A percentile compares a stretch with the other conserved stretches of the same genome.
Evolutionary conservation across 78 protist genomes (phyloP).

Genomic region (Creolimax fragrantissima): DNA sequence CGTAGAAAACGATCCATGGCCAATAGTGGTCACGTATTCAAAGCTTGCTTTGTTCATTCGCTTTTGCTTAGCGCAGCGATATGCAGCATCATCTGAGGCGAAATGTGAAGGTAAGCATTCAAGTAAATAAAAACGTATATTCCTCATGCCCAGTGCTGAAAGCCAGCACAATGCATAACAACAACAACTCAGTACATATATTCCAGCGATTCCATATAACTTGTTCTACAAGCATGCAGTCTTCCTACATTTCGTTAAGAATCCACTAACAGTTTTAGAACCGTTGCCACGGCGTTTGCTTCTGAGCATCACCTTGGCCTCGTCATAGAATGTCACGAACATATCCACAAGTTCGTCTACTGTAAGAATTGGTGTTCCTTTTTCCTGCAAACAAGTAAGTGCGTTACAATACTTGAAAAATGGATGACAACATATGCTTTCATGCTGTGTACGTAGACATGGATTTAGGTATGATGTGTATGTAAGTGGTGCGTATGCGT

Average conservation of each 20-base stretch:
- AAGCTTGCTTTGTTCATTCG: not conserved
- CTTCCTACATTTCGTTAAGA: not conserved
- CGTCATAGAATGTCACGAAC: constrained; percentile 1
- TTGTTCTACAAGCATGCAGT: not conserved
- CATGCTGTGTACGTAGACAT: too few relatives aligned
- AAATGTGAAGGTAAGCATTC: not conserved
- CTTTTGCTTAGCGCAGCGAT: not conserved
- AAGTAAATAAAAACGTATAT: not conserved
- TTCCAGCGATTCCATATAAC: not conserved
- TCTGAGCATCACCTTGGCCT: not conserved
- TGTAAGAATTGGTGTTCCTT: not conserved
- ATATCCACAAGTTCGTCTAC: not conserved
- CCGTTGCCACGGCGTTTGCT: not conserved
- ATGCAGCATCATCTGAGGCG: not conserved
- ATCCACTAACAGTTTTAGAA: not conserved
- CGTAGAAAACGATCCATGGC: not conserved
- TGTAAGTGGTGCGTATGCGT: too few relatives aligned
- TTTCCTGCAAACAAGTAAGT: not conserved
- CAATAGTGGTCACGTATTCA: not conserved
- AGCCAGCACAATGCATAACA: not conserved
- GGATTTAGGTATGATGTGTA: too few relatives aligned
- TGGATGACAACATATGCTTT: too few relatives aligned
- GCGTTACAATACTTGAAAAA: too few relatives aligned
- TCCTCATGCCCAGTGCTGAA: not conserved
- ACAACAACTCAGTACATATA: not conserved